Base-by-base conservation (phyloP, 805 yeast species). In the Wickerhamomyces canadensis region DNA sequence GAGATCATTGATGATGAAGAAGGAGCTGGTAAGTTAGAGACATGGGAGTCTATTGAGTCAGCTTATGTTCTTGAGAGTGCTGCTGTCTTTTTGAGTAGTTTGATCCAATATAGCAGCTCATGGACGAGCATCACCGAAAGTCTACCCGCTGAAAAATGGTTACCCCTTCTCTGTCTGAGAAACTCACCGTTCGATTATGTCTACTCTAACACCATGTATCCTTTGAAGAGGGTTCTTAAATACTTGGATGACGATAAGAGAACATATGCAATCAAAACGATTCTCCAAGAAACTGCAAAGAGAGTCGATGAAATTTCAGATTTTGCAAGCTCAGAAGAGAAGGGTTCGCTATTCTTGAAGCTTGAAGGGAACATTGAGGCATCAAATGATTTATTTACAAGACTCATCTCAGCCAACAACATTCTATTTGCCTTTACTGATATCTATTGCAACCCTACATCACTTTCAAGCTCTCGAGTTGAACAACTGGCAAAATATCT, bases 151-250 rank as follows among this genome's bases (percentile, higher is more conserved):
- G 60, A 65, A 10, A 62, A 65, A 12, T 72, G 84, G 67, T 43
- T 78, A 13, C 57, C 65, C 2, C 65, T 75, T 26, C 52, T 81
- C 7, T 64, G 71, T 2, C 49, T 78, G 37, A 59, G 67, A 8
- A 70, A 76, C 37, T 71, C 75, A 3, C 82, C 91, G 0, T 80
- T 67, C 53, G 88, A 83, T 48, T 78, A 70, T 46, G 65, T 72
- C 5, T 60, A 68, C 25, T 76, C 86, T 2, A 70, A 69, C 41
- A 74, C 79, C 0, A 57, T 77, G 44, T 63, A 68, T 27, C 73
- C 78, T 16, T 56, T 77, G 22, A 62, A 74, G 23, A 77, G 76
- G 18, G 70, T 78, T 2, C 60, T 80, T 30, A 76, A 73, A 47
- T 66, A 67, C 33, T 69, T 78, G 37, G 84, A 78, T 49, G 78